Evolutionary conservation across 2,329 filamentous ascomycete species (phyloP).

Genomic region (Blastomyces gilchristii): DNA sequence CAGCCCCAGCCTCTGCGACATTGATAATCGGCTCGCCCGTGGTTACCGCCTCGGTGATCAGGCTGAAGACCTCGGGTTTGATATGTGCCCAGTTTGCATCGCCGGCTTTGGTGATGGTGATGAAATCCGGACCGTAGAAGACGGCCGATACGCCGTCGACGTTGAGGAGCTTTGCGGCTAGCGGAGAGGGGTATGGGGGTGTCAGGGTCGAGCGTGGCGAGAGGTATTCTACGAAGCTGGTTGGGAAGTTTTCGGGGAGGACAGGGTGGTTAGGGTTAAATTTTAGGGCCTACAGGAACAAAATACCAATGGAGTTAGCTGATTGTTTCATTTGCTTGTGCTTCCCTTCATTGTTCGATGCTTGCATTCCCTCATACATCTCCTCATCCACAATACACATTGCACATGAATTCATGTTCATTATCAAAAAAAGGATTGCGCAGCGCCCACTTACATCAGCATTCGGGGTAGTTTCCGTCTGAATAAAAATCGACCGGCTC

Average conservation of each 20-base stretch:
- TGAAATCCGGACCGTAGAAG: slow-evolving; percentile 91
- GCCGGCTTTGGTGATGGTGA: slow-evolving; percentile 84
- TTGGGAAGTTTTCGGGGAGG: slow-evolving; percentile 60
- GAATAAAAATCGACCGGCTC: slow-evolving; percentile 83
- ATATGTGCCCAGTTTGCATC: slow-evolving; percentile 90
- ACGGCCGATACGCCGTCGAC: slow-evolving; percentile 91
- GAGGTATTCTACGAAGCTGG: slow-evolving; percentile 84
- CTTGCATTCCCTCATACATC: too few species aligned
- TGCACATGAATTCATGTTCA: background rate
- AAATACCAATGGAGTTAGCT: slow-evolving; percentile 9
- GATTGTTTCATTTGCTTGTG: background rate
- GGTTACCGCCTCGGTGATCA: slow-evolving; percentile 88
- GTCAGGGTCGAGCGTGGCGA: slow-evolving; percentile 78
- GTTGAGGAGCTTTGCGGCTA: slow-evolving; percentile 82
- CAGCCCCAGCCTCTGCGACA: slow-evolving; percentile 43
- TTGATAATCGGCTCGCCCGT: slow-evolving; percentile 73
- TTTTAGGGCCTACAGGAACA: slow-evolving; percentile 55
- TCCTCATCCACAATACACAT: background rate
- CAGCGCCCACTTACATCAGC: slow-evolving; percentile 51
- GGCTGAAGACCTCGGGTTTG: slow-evolving; percentile 85
- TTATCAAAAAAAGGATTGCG: background rate
- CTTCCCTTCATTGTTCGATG: background rate
- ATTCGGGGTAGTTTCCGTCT: slow-evolving; percentile 91
- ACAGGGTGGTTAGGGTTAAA: slow-evolving; percentile 87
- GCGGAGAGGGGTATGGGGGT: slow-evolving; percentile 78